Evolutionary conservation across 495 filamentous ascomycete species (phyloP), one percentile per base, ranked within the genome.

Genomic region (Penicillium mononematosum): DNA sequence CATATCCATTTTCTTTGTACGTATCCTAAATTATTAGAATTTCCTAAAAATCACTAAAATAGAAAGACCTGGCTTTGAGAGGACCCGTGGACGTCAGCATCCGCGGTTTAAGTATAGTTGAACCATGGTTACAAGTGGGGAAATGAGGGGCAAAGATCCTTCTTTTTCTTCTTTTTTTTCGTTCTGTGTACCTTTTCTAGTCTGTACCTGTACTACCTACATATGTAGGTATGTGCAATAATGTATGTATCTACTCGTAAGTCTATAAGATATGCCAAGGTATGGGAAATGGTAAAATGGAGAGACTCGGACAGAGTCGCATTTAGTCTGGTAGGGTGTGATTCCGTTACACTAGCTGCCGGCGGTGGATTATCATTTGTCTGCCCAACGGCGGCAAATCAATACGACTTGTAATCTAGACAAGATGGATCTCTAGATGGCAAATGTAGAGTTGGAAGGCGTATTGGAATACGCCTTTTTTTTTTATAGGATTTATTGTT

Each of bases 281-380:
- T 42, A 42, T 19, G 9, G 16, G 39, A 19, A 3, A n/a, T 42
- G 14, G 6, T n/a, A 42, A 42, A 41, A 42, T 42, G 39, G 17
- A 10, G 17, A 42, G 39, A 43, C 41, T 43, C 19, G 20, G 42
- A 44, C n/a, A 45, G 22, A 24, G 16, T 47, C 8, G 16, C 45
- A 29, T 29, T 17, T 10, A n/a, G 45, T 17, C 25, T 47, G 16
- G 43, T 45, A 48, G 45, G 45, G 45, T 48, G 45, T 48, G 45
- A 48, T 48, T 20, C 17, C 27, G 29, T 31, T 32, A 10, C 45
- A 48, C 44, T 29, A 29, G 24, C 22, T 24, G 24, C 42, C 42
- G 44, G 11, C 16, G 41, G 41, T 42, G 39, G 44, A 50, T 34
- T 50, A 20, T 39, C 48, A 50, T 50, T 51, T 51, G 48, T 51